phyloP scores from a whole-genome alignment of 768 basidiomycete species.

The Lactarius tabidus region DNA sequence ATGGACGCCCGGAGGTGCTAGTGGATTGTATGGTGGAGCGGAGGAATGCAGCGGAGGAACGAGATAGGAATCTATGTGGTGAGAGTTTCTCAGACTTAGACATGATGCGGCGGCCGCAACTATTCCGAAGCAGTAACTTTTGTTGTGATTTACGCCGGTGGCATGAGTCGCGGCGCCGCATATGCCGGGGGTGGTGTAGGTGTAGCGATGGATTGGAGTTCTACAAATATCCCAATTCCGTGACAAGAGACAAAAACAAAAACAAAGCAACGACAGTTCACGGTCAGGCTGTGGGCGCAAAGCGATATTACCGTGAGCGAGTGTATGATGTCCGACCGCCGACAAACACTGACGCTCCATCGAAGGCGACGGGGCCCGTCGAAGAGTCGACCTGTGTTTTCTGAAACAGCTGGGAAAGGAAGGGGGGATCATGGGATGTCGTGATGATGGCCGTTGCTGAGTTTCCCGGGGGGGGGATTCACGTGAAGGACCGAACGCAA shows the following conservation, averaged over 20 bases:
- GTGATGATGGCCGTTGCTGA: constrained; percentile 11
- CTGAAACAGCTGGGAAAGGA: constrained; percentile 21
- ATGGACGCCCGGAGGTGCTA: background rate
- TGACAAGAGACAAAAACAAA: background rate
- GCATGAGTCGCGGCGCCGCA: background rate
- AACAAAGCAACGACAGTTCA: background rate
- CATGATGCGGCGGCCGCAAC: background rate
- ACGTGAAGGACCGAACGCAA: constrained; percentile 12
- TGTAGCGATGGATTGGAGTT: background rate
- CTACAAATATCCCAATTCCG: background rate
- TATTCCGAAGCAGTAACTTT: background rate
- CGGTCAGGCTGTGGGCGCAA: background rate
- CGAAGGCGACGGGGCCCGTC: constrained; percentile 4
- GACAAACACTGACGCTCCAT: constrained; percentile 3
- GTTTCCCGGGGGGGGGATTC: background rate
- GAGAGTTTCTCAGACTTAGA: background rate
- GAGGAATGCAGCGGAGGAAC: background rate
- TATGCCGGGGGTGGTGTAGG: background rate
- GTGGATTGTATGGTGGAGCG: background rate
- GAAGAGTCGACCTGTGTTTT: constrained; percentile 2
- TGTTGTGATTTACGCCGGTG: constrained; percentile 4
- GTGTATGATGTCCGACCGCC: background rate
- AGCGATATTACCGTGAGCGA: constrained; percentile 21
- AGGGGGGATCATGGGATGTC: constrained; percentile 12
- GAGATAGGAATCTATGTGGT: constrained; percentile 4